These are phyloP conservation scores for Zygoascus tannicola DNA, from an alignment of 805 yeast genomes.

Conservation along the genomic window DNA sequence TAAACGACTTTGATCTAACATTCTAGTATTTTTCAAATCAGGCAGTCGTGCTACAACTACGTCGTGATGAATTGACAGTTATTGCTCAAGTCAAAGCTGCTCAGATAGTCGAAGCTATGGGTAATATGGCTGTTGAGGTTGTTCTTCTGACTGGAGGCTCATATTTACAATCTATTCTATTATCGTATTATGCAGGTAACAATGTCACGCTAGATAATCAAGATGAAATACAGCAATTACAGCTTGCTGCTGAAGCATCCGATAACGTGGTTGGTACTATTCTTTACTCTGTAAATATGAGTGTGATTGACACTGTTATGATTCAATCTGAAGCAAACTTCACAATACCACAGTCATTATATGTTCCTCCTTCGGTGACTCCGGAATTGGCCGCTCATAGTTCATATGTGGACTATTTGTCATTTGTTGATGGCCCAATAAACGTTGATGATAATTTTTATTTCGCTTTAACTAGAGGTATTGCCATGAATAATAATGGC, in stretches of 20 bases:
- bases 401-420: constrained; percentile 4
- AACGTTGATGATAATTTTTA: constrained; percentile 7
- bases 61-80: constrained; percentile 62
- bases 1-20: constrained; percentile 5
- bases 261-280: constrained; percentile 18
- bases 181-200: constrained; percentile 32
- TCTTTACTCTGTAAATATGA: constrained; percentile 10
- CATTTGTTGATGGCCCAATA: constrained; percentile 17
- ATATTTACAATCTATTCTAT: constrained; percentile 46
- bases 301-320: constrained; percentile 2
- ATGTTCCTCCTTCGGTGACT: neutral
- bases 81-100: constrained; percentile 74
- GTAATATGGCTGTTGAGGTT: constrained; percentile 56
- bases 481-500: constrained; percentile 16
- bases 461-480: constrained; percentile 14
- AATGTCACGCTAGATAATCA: constrained; percentile 3
- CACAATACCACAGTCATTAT: neutral
- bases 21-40: constrained; percentile 48
- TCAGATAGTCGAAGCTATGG: constrained; percentile 61
- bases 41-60: constrained; percentile 43
- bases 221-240: constrained; percentile 10
- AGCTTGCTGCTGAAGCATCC: constrained; percentile 15
- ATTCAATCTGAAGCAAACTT: constrained; percentile 1
- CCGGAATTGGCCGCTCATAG: neutral
- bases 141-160: constrained; percentile 52